Conservation (phyloP, 177 flowering plant species). For the Vitis hybrid region DNA sequence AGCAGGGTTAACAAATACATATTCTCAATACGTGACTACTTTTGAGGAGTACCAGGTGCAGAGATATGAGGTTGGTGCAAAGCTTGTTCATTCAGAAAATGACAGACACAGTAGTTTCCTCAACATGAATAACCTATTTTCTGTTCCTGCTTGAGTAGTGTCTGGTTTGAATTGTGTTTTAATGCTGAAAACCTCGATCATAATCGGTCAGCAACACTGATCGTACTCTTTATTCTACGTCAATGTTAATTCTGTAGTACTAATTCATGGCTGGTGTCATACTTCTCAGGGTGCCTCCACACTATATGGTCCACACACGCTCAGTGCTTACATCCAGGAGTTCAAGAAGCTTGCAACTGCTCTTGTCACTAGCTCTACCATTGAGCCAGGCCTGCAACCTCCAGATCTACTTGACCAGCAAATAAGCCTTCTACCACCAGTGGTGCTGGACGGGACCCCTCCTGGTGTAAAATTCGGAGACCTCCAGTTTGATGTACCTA, state of each 20-base stretch:
- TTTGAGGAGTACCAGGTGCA: conserved; percentile 91
- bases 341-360: conserved; percentile 85
- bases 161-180: too few species aligned
- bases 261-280: neutral
- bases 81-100: neutral
- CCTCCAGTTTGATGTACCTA: conserved; percentile 59
- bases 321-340: conserved; percentile 90
- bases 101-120: too few species aligned
- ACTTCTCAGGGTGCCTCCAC: conserved; percentile 88
- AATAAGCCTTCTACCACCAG: conserved; percentile 80
- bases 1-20: conserved; percentile 90
- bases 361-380: conserved; percentile 45
- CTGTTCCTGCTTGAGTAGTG: too few species aligned
- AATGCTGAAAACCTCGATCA: too few species aligned
- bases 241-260: neutral
- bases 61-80: conserved; percentile 87
- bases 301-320: conserved; percentile 89
- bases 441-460: conserved; percentile 77
- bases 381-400: conserved; percentile 68
- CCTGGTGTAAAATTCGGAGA: conserved; percentile 81
- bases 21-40: conserved; percentile 94
- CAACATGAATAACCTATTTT: too few species aligned
- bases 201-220: neutral
- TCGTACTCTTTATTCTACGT: neutral
- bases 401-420: conserved; percentile 88